phyloP scores from a whole-genome alignment of 2,329 filamentous ascomycete species.

The Macrophomina tecta region DNA sequence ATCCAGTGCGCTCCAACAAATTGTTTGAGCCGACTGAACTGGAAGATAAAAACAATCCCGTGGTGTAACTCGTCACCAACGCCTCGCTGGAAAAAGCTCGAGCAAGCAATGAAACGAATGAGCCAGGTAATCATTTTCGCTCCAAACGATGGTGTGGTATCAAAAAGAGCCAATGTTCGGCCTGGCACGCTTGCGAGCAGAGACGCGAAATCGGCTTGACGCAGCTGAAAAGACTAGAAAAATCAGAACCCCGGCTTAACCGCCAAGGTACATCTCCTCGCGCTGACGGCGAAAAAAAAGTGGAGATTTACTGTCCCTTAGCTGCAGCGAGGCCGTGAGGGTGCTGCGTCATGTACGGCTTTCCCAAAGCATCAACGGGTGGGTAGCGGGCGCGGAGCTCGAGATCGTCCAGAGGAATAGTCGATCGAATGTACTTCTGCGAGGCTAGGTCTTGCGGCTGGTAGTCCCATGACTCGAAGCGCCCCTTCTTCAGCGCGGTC shows the following conservation, averaged over 20 bases:
- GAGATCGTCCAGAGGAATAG: constrained; percentile 79
- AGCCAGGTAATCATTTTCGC: constrained; percentile 15
- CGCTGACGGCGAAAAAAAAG: neutral
- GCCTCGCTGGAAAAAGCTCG: constrained; percentile 22
- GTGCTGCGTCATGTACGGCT: constrained; percentile 39
- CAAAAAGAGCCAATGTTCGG: constrained; percentile 4
- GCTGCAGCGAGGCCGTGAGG: constrained; percentile 45
- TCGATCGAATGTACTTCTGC: constrained; percentile 82
- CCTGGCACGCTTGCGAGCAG: constrained; percentile 22
- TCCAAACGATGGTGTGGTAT: constrained; percentile 17
- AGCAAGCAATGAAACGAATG: constrained; percentile 23
- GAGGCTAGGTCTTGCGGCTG: constrained; percentile 74
- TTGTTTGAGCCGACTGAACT: neutral
- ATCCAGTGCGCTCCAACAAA: neutral
- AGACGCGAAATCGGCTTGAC: neutral
- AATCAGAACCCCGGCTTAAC: neutral
- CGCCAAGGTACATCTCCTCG: neutral
- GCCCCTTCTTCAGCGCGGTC: constrained; percentile 76
- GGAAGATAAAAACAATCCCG: neutral
- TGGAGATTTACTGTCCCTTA: constrained; percentile 37
- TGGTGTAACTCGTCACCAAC: constrained; percentile 3
- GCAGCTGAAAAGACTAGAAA: neutral
- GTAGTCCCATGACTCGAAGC: constrained; percentile 84
- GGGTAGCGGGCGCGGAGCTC: constrained; percentile 79
- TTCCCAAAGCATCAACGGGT: constrained; percentile 54